Base-by-base conservation (phyloP, 2,329 filamentous ascomycete species). In the Neofusicoccum kwambonambiense region DNA sequence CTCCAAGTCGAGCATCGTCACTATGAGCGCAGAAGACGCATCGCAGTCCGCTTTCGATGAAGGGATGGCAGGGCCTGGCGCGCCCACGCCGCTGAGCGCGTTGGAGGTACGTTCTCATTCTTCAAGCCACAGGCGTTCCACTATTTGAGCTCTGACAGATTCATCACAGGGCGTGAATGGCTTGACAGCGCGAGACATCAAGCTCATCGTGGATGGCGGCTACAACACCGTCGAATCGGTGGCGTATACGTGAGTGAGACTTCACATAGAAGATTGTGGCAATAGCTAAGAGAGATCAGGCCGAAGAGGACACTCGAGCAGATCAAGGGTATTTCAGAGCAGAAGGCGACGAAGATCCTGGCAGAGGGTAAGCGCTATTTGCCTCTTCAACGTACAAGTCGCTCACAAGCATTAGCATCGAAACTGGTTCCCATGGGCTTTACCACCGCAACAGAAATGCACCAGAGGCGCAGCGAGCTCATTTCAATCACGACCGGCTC, bases 381-480 rank as follows among this genome's bases (percentile, higher is more conserved):
- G 11, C 35, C 27, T 15, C 15, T 41, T 0, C 2, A n/a, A 3
- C 1, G 3, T 49, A 3, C 27, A 50, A 58, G 58, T 66, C 68
- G 72, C 58, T 9, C 9, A 58, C 31, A 15, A 50, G 44, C 9
- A 12, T 70, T 6, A 96, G 94, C 94, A 34, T 93, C 93, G 1
- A 99, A 97, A 78, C 86, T 98, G 60, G 95, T 99, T 0, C 95
- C 95, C 0, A 97, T 99, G 93, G 95, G 95, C 47, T 99, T 99
- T 76, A 99, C 96, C 1, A 99, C 95, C 0, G 95, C 95, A 3
- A 99, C 95, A 0, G 96, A 99, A 79, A 99, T 99, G 93, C 96
- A 99, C 75, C 92, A 94, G 71, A 90, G 95, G 69, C 89, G 96
- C 77, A 97, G 93, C 78, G 95, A 98, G 79, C 86, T 99, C 66